A percentile compares a stretch with the other conserved stretches of the same genome.
phyloP scores from a whole-genome alignment of 2,329 filamentous ascomycete species.

The Ascochyta lentis region DNA sequence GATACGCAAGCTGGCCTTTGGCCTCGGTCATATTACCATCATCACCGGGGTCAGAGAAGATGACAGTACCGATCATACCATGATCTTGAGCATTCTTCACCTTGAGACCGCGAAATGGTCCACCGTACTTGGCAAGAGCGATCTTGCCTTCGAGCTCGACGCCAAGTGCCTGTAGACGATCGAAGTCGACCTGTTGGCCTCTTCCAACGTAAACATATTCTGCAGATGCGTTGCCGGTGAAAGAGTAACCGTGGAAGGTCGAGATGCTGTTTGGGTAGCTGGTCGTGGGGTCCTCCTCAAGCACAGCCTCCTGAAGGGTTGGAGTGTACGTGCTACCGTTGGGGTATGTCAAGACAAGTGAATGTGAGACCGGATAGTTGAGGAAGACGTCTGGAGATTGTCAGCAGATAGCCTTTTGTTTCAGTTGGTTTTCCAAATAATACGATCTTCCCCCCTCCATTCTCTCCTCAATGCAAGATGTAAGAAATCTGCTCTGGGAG shows the following conservation, averaged over 20 bases:
- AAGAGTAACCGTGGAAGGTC: conserved; percentile 58
- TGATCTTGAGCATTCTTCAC: conserved; percentile 56
- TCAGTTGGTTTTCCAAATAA: background rate
- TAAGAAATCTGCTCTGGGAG: background rate
- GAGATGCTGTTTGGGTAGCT: conserved; percentile 51
- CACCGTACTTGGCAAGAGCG: conserved; percentile 55
- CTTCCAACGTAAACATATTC: conserved; percentile 57
- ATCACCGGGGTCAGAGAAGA: conserved; percentile 55
- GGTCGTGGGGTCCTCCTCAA: conserved; percentile 44
- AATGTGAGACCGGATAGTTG: conserved; percentile 48
- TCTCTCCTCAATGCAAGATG: background rate
- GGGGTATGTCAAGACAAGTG: conserved; percentile 40
- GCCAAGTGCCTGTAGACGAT: conserved; percentile 51
- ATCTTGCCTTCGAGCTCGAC: conserved; percentile 57
- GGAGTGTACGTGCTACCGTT: conserved; percentile 44
- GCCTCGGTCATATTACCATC: conserved; percentile 57
- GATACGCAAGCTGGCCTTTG: conserved; percentile 55
- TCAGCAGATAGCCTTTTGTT: background rate
- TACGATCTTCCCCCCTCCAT: background rate
- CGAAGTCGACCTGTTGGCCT: conserved; percentile 54
- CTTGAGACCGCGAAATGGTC: conserved; percentile 56
- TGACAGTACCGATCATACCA: conserved; percentile 55
- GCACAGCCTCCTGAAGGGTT: conserved; percentile 42
- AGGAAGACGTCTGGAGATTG: conserved; percentile 40
- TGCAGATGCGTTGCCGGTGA: conserved; percentile 54